phyloP scores from a whole-genome alignment of 202 grass and related monocot species.

The Brachypodium distachyon region DNA sequence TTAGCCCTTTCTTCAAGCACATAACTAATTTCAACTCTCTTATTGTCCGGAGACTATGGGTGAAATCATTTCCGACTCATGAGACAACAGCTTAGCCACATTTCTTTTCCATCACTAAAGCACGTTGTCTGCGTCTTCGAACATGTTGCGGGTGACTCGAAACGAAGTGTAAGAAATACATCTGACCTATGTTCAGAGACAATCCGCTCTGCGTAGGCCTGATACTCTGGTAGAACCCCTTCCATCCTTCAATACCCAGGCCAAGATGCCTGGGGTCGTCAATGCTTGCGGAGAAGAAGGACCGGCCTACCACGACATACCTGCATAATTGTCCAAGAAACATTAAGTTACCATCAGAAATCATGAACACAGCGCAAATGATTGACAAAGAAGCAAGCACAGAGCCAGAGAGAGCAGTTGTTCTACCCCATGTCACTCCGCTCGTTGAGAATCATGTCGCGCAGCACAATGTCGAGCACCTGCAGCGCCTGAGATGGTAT shows the following conservation, averaged over 20 bases:
- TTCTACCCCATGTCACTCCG: slow-evolving; percentile 16
- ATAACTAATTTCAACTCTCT: not conserved
- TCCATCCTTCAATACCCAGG: slow-evolving; percentile 37
- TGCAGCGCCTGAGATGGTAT: slow-evolving; percentile 45
- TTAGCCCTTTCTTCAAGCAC: not conserved
- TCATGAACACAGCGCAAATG: not conserved
- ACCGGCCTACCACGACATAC: slow-evolving; percentile 37
- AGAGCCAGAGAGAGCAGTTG: not conserved
- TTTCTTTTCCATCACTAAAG: not conserved
- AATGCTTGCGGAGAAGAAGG: slow-evolving; percentile 46
- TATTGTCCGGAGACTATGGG: too few species aligned
- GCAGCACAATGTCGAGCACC: slow-evolving; percentile 56
- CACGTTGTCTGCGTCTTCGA: not conserved
- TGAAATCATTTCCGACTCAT: too few species aligned
- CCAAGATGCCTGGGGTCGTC: not conserved
- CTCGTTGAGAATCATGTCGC: slow-evolving; percentile 34
- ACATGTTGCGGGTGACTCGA: not conserved
- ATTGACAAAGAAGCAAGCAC: not conserved
- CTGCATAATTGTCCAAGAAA: not conserved
- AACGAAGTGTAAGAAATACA: not conserved
- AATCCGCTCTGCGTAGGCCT: slow-evolving; percentile 61
- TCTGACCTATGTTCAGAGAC: slow-evolving; percentile 53
- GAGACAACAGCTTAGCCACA: not conserved
- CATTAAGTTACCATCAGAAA: not conserved
- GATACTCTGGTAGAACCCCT: slow-evolving; percentile 72